Base-by-base conservation (phyloP, 208 protist species). In the Tritrichomonas foetus region DNA sequence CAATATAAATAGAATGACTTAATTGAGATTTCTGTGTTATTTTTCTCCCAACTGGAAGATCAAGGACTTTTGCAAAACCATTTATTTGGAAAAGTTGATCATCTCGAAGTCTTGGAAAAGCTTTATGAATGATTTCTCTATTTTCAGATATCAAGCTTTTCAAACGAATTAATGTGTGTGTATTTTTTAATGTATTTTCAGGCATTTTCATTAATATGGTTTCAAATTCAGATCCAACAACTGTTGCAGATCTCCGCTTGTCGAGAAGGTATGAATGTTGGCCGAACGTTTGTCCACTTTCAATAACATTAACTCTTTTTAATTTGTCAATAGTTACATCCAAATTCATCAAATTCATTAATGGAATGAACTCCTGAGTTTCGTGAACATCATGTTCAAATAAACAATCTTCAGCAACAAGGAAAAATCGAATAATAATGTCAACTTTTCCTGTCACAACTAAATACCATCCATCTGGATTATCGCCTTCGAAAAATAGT, bases 361-460 rank as follows among this genome's bases (percentile, higher is more conserved):
- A 89, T 33, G 20, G 47, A 33, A 3, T 33, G 57, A 57, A 89
- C 9, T 89, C 47, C 3, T 11, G 3, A 20, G 78, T 47, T 11
- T 89, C 78, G 16, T 33, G 53, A 39, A 14, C 30, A 30, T 89
- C 47, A 55, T 20, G 39, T 22, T 89, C 78, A 50, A 89, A 89
- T 89, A 57, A 89, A 57, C 78, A 89, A 57, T 89, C 78, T 89
- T 89, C 78, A 41, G 78, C 78, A 39, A 89, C 30, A 39, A 89
- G 47, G 57, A 89, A 89, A 57, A 57, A 57, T 20, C 78, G 3
- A 33, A 89, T 39, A 39, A 89, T 57, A 22, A 89, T 47, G 20
- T 89, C 78, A 27, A 36, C 47, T 39, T 13, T 57, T 39, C 78
- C 78, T 11, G 13, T 20, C 2, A 89, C 3, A n/a, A 53, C 36